Base-by-base conservation (phyloP, 108 stramenopile genomes). In the Aurantiochytrium sp. region DNA sequence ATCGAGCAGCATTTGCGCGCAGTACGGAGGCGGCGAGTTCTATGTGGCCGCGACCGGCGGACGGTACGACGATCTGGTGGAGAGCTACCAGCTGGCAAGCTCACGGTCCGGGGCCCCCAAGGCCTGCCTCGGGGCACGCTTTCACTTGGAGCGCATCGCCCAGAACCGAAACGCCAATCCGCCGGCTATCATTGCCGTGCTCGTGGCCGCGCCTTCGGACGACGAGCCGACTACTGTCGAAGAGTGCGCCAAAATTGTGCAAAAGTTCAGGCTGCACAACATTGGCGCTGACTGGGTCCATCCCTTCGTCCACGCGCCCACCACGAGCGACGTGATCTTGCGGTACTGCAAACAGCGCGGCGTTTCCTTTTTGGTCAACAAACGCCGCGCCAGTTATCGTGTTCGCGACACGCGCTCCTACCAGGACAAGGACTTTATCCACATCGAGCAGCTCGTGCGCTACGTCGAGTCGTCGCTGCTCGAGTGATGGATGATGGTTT, bases 41-140 rank as follows among this genome's bases (percentile, higher is more conserved):
- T 81, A 48, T 42, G 73, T 81, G 42, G 73, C 73, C 12, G 73
- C 73, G 12, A 81, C 73, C 6, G 73, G 73, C 2, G 73, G 73
- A 1, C 39, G 73, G 17, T 81, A 81, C 73, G 73, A 81, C 30
- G 39, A 41, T 3, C 39, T 81, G 39, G 45, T 81, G 6, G 10
- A 12, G 15, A 41, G 45, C 27, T 81, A 81, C 30, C 73, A 81
- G 15, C 3, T 81, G 45, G 59, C 15, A 30, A 81, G 42, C 30
- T 81, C 73, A 24, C 42, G 39, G 12, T 48, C 39, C 24, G 42
- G 73, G 6, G 36, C 73, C 12, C 12, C 15, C 42, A 48, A 48
- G 42, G 73, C 73, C 27, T 41, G 42, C 27, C 24, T 81, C 19
- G 73, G 73, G 15, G 45, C 39, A 6, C 73, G 73, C 17, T 48